A percentile compares a stretch with the other conserved stretches of the same genome.
These are phyloP conservation scores for Microdochium nivale DNA, from an alignment of 2,329 filamentous ascomycete species.

Conservation along the genomic window DNA sequence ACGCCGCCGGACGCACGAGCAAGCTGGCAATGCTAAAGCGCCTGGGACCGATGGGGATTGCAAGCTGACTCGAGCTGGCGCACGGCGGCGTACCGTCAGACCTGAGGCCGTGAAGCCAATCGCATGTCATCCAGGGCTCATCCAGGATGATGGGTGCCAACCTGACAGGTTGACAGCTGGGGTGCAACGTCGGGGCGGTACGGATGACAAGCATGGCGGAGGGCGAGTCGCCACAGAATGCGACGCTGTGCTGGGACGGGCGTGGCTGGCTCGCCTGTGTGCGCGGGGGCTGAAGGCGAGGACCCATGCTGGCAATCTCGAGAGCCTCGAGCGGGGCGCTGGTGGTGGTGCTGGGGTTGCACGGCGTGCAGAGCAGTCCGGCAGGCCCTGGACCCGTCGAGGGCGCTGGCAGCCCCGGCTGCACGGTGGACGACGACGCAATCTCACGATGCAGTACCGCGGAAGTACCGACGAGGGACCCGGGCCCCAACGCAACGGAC, in stretches of 20 bases:
- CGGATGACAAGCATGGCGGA: too few relatives aligned
- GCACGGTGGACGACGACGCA: background rate
- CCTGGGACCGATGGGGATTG: too few relatives aligned
- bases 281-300: background rate
- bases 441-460: constrained; percentile 1
- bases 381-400: background rate
- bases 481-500: background rate
- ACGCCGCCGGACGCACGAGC: too few relatives aligned
- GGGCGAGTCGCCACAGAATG: too few relatives aligned
- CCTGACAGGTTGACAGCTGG: background rate
- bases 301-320: too few relatives aligned
- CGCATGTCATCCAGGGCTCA: background rate
- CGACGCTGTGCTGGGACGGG: background rate
- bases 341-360: background rate
- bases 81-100: too few relatives aligned
- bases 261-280: background rate
- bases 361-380: background rate
- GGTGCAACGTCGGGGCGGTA: background rate
- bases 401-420: background rate
- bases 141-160: background rate
- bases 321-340: background rate
- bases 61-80: too few relatives aligned
- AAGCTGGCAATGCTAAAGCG: too few relatives aligned
- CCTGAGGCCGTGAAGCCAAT: background rate
- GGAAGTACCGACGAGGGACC: background rate